These are phyloP conservation scores for Bjerkandera adusta DNA, from an alignment of 1,284 basidiomycete genomes.

Conservation along the genomic window DNA sequence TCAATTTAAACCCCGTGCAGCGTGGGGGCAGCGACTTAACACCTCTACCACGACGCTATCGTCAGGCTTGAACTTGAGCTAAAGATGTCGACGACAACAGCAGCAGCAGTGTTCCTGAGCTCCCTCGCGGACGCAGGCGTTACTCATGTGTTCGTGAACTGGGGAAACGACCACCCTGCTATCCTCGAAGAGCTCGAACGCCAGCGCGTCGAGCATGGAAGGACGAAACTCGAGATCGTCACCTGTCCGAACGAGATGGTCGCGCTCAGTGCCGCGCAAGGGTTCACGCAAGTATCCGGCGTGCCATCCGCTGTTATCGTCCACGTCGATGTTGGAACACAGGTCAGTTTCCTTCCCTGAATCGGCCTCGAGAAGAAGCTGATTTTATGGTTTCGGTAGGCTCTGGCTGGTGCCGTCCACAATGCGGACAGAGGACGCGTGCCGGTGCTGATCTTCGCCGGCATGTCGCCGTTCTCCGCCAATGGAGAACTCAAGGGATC, in stretches of 20 bases:
- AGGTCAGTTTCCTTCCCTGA: constrained; percentile 36
- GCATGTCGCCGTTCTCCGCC: constrained; percentile 58
- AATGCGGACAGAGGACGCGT: constrained; percentile 62
- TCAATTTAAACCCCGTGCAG: background rate
- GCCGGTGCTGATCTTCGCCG: constrained; percentile 70
- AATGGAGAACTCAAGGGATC: constrained; percentile 56
- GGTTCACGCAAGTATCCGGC: constrained; percentile 62
- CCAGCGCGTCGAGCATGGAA: constrained; percentile 40
- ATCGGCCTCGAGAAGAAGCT: background rate
- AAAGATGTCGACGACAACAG: constrained; percentile 52
- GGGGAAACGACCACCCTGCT: constrained; percentile 73
- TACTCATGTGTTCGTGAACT: constrained; percentile 71
- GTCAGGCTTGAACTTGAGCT: background rate
- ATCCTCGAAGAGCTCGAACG: constrained; percentile 65
- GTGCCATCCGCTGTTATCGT: constrained; percentile 69
- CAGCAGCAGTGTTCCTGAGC: constrained; percentile 58
- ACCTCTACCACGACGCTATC: too few relatives aligned
- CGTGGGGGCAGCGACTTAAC: too few relatives aligned
- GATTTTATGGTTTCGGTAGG: constrained; percentile 33
- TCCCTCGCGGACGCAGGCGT: constrained; percentile 59
- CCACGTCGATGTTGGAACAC: constrained; percentile 73
- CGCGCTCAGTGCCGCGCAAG: constrained; percentile 67
- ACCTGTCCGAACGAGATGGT: constrained; percentile 79
- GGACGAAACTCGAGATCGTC: constrained; percentile 47
- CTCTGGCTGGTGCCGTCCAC: constrained; percentile 68